Conservation (phyloP, 768 basidiomycete genomes). For the Agaricus subrufescens region DNA sequence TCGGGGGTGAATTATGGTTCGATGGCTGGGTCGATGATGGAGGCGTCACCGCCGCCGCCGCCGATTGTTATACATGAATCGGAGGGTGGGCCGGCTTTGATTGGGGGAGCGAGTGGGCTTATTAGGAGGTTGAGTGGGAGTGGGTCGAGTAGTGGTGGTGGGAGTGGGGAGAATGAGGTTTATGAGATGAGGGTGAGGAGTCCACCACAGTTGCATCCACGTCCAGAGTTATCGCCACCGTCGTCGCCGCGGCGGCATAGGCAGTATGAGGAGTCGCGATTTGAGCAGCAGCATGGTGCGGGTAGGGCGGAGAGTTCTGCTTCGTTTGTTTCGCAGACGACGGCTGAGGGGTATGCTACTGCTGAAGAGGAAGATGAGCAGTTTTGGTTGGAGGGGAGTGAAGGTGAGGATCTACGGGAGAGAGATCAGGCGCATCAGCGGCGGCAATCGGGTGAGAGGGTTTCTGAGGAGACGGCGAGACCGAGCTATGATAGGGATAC, state of each 20-base stretch:
- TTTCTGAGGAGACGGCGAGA: slow-evolving; percentile 1
- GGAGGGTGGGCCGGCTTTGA: background rate
- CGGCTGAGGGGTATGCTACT: slow-evolving; percentile 19
- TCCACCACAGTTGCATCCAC: slow-evolving; percentile 10
- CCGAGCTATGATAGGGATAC: slow-evolving; percentile 25
- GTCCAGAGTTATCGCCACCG: background rate
- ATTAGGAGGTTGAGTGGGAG: slow-evolving; percentile 11
- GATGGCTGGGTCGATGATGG: background rate
- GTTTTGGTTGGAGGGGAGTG: slow-evolving; percentile 27
- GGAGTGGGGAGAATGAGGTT: slow-evolving; percentile 16
- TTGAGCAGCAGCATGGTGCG: slow-evolving; percentile 9
- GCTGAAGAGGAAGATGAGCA: slow-evolving; percentile 30
- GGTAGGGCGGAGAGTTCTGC: slow-evolving; percentile 27
- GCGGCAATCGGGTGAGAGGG: background rate
- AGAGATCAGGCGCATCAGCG: slow-evolving; percentile 9
- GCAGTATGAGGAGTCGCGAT: background rate
- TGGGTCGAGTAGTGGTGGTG: background rate
- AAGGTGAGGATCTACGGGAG: background rate
- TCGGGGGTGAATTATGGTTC: slow-evolving; percentile 28
- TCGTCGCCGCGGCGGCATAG: background rate
- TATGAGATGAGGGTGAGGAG: slow-evolving; percentile 38
- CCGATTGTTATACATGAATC: slow-evolving; percentile 2
- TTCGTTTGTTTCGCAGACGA: slow-evolving; percentile 19
- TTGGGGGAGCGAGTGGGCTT: slow-evolving; percentile 5
- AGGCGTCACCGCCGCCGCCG: background rate